Base-by-base conservation (phyloP, 768 basidiomycete genomes). In the Symmetrospora coprosmae region DNA sequence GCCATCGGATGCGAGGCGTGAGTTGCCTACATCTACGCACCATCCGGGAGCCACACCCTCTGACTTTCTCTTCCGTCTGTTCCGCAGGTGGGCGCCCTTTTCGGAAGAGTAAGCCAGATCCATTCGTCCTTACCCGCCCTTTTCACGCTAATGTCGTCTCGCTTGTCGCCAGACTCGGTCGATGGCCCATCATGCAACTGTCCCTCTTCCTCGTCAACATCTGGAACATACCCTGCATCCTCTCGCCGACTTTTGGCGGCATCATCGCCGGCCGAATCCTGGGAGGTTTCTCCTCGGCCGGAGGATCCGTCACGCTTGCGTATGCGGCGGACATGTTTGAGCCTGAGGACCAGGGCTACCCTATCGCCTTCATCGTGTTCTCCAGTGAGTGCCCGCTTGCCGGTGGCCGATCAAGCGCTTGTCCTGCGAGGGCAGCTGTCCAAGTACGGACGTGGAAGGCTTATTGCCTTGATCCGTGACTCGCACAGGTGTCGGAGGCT, bases 201-300 rank as follows among this genome's bases (percentile, higher is more conserved):
- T 60, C 51, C 34, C 60, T 72, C 17, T 66, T 67, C 40, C 39
- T 72, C 14, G 71, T 72, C 53, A 72, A 72, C 59, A 64, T 72
- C 30, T 72, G 66, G 66, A 65, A 70, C 31, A 64, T 72, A 21
- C 67, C 66, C 2, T 61, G 61, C 17, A 70, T 67, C 1, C 62
- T 72, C 14, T 65, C 70, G 6, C 68, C 68, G 17, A 72, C 69
- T 40, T 72, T 53, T 47, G 68, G 50, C 14, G 58, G 63, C 14
- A 59, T 72, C 34, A 47, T 71, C 49, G 64, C 67, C 35, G 66
- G 64, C 43, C 64, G 71, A 21, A 49, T 63, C n/a, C 62, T 72
- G 2, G 70, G 70, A 27, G 71, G 71, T 64, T 56, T 72, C n/a
- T 71, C 67, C 8, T 66, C 67, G 1, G 71, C 71, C 2, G 71